Evolutionary conservation across 139 green algal species (phyloP), one percentile per base, ranked within the genome.

Genomic region (Chlorella sp.): DNA sequence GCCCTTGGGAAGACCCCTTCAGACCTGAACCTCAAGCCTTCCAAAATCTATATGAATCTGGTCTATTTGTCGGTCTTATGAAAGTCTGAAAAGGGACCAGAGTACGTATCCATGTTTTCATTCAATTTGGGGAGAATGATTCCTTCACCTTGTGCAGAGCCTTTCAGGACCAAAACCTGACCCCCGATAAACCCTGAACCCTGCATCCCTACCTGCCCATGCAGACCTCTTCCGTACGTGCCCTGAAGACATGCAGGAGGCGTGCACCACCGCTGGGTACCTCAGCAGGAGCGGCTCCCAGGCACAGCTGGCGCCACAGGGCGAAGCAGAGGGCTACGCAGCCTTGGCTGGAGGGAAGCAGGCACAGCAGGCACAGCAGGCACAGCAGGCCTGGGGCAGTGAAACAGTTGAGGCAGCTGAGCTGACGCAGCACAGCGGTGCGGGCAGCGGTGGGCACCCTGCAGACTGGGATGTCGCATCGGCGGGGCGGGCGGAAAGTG

Each of bases 211-310:
- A 22, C 1, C 14, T 28, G 1, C 28, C 2, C 69, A 0, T 75
- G 61, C 68, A 88, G 84, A 88, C n/a, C 84, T 68, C 66, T 88
- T 88, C 68, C 66, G 84, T 30, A 88, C 84, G 24, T 88, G 84
- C 68, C 66, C 40, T 2, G 68, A 80, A 42, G 84, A 88, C n/a
- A 36, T 88, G 12, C 9, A 32, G 12, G 15, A 81, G 1, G 84
- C 84, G 1, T 80, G 40, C 84, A 61, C 42, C 39, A 22, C 39
- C 18, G 24, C 24, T 0, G 40, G 19, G 1, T 81, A 53, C 34
- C 28, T 40, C 79, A 61, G 79, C 79, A 19, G 28, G 53, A 30
- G 30, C 42, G 36, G 30, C 36, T 30, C 75, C 40, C 19, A 28
- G 79, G 28, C 42, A 48, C 79, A 28, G 79, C 71, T 79, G 71